Evolutionary conservation across 2,329 filamentous ascomycete species (phyloP), one percentile per base, ranked within the genome.

Genomic region (Calycina herbarum): DNA sequence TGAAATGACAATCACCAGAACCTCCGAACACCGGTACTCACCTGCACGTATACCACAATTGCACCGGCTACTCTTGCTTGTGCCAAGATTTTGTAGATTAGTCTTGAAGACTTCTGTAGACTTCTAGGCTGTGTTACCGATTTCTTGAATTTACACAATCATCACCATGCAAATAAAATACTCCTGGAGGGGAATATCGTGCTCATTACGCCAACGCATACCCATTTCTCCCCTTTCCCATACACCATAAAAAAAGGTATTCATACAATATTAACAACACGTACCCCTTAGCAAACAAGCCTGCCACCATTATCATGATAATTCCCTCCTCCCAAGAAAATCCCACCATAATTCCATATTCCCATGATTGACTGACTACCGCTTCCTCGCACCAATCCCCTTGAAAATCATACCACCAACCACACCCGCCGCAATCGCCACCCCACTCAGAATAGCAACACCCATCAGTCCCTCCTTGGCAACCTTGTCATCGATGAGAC

Each of bases 401-500:
- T 87, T 90, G 76, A 98, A 85, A 69, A 99, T 78, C 74, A 98
- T 86, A 15, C 93, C 93, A 40, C 94, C 95, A 17, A 98, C 88
- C 17, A 97, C 88, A n/a, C 94, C 95, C 2, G 94, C 95, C 1
- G 92, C 94, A 68, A 98, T 89, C 63, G 94, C 94, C 64, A 98
- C 86, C 38, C 95, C 94, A 68, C 94, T 94, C 56, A 98, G 87
- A 76, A 99, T 98, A 56, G 95, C 95, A 65, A 97, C 93, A 57
- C 95, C 95, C 81, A 98, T 86, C 68, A 99, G 79, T 0, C 95
- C 95, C 80, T 99, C 95, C 82, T 90, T 96, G 64, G 93, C 91
- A 67, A 99, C 95, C 82, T 94, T 96, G 76, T 98, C 94, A 78
- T 99, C 94, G 74, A 99, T 96, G 77, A 98, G 81, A 57, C 89